Evolutionary conservation across 768 basidiomycete species (phyloP).

Genomic region (Rhodotorula diobovata): DNA sequence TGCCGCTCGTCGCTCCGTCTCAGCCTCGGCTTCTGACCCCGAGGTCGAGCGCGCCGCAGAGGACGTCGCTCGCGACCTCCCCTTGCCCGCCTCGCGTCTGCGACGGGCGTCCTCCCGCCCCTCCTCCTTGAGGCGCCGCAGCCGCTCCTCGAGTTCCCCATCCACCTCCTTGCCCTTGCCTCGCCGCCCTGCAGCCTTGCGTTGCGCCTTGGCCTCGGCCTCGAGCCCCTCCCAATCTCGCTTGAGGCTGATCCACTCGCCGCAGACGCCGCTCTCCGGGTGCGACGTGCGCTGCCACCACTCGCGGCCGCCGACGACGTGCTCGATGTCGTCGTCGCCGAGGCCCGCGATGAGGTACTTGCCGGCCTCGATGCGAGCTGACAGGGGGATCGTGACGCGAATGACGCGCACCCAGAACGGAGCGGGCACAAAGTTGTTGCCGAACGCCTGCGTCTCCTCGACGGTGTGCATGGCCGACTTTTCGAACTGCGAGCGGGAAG

Average conservation of each 20-base stretch:
- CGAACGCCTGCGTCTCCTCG: slow-evolving; percentile 59
- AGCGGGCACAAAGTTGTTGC: slow-evolving; percentile 47
- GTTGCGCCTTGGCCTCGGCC: slow-evolving; percentile 37
- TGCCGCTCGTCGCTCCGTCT: background rate
- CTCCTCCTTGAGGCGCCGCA: background rate
- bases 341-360: slow-evolving; percentile 28
- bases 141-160: background rate
- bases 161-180: slow-evolving; percentile 9
- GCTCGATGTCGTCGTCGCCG: slow-evolving; percentile 49
- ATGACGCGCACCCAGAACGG: slow-evolving; percentile 50
- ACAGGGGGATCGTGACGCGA: slow-evolving; percentile 47
- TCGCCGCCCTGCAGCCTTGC: background rate
- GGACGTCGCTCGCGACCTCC: background rate
- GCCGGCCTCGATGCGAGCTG: slow-evolving; percentile 35
- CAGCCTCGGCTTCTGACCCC: background rate
- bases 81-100: slow-evolving; percentile 30
- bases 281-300: slow-evolving; percentile 88
- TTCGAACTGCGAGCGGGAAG: slow-evolving; percentile 18
- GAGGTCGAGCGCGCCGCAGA: background rate
- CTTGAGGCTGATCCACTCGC: slow-evolving; percentile 52
- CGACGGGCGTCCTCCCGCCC: slow-evolving; percentile 11
- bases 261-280: slow-evolving; percentile 56
- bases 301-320: slow-evolving; percentile 78
- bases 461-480: slow-evolving; percentile 55
- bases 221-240: slow-evolving; percentile 36